Conservation (phyloP, 108 stramenopile species). For the Nitzschia palea region DNA sequence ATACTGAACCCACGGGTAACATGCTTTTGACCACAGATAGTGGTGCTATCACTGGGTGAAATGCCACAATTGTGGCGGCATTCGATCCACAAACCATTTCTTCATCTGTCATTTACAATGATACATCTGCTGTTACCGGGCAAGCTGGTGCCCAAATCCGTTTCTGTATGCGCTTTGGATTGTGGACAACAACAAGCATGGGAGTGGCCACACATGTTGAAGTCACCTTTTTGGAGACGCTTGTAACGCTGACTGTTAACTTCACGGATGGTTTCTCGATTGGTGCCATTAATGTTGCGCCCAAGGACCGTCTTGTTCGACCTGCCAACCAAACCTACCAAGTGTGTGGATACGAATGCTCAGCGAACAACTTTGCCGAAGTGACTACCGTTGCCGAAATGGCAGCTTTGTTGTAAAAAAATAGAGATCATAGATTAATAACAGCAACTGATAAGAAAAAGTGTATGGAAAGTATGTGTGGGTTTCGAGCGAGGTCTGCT, state of each 20-base stretch:
- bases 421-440: no score
- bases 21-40: no score
- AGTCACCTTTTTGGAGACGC: slow-evolving; percentile 12
- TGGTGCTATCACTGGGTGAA: background rate
- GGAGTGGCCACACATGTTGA: no score
- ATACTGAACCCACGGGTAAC: no score
- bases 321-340: background rate
- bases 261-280: background rate
- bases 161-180: background rate
- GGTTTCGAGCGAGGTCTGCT: no score
- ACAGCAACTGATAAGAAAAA: no score
- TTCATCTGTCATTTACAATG: background rate
- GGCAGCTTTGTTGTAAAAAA: no score
- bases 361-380: background rate
- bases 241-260: slow-evolving; percentile 2
- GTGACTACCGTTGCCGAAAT: no score
- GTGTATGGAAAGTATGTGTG: no score
- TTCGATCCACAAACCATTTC: no score
- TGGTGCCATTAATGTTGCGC: background rate
- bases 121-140: background rate
- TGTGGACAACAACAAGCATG: no score
- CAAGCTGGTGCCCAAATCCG: background rate
- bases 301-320: background rate
- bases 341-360: slow-evolving; percentile 1
- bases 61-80: background rate